Evolutionary conservation across 805 yeast genomes (phyloP), one percentile per base, ranked within the genome.

Genomic region (Priceomyces castillae): DNA sequence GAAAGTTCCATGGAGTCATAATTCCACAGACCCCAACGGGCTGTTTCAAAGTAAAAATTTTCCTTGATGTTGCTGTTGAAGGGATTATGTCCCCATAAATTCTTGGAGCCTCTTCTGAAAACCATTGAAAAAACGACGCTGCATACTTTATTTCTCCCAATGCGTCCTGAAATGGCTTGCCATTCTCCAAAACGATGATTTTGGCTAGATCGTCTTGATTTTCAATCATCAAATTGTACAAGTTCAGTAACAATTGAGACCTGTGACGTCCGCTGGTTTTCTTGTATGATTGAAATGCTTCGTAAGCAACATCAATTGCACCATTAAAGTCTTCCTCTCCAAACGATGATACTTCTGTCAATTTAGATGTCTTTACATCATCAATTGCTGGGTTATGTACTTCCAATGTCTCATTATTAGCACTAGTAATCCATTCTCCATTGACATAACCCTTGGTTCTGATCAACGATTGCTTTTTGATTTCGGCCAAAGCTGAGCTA

Each of bases 51-150:
- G 88, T 71, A 42, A 82, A 52, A 46, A 85, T 80, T 46, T 82
- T 71, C 53, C 65, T 71, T 19, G 65, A 51, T 1, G 76, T 59
- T 46, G 65, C 69, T 40, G 76, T 68, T 2, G 88, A 77, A n/a
- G 77, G 75, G 42, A 85, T 78, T 14, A 74, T 66, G 49, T 81
- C 83, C n/a, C 92, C 94, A 42, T 78, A 67, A 20, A 77, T 62
- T 52, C 89, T 74, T 31, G 89, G 86, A 6, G 92, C 92, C 52
- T 81, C 86, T 61, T 85, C 94, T 25, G 95, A 74, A 58, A 81
- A 90, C 97, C 97, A 90, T 58, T 88, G 90, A 61, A 87, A 85
- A 63, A 85, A 90, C 5, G 86, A 77, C 1, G 88, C 84, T 7
- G 85, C 82, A 52, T 82, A 81, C 39, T 56, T 60, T 22, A 85